These are phyloP conservation scores for Trichophyton benhamiae DNA, from an alignment of 2,329 filamentous ascomycete species.

Conservation along the genomic window DNA sequence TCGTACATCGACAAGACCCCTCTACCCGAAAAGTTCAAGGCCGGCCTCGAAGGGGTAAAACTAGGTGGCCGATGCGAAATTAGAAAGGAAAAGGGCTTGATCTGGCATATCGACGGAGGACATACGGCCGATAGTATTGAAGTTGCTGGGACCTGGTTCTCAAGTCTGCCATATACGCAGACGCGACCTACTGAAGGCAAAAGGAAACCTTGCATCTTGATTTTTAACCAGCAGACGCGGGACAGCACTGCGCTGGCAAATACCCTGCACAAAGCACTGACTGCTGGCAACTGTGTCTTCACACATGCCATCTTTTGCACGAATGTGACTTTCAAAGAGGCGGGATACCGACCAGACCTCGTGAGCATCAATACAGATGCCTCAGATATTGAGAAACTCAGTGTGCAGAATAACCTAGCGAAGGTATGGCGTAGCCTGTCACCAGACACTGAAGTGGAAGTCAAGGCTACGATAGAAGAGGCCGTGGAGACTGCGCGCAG, in stretches of 20 bases:
- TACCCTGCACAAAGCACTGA: constrained; percentile 48
- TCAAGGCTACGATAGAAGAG: constrained; percentile 55
- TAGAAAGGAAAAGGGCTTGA: constrained; percentile 44
- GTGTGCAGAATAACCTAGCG: constrained; percentile 57
- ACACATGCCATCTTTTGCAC: constrained; percentile 68
- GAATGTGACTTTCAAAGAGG: constrained; percentile 54
- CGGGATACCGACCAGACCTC: constrained; percentile 52
- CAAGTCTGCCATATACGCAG: constrained; percentile 34
- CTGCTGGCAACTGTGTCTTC: constrained; percentile 41
- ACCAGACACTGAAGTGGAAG: constrained; percentile 41
- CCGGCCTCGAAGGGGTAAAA: constrained; percentile 53
- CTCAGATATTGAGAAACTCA: constrained; percentile 45
- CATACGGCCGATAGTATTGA: constrained; percentile 77
- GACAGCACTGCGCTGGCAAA: constrained; percentile 56
- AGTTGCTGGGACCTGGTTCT: constrained; percentile 67
- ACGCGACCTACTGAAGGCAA: constrained; percentile 17
- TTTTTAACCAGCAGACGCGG: constrained; percentile 90
- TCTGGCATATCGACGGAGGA: constrained; percentile 77
- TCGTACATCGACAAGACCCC: constrained; percentile 27
- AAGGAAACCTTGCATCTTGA: constrained; percentile 46
- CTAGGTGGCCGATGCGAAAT: constrained; percentile 70
- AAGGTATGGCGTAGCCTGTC: constrained; percentile 47
- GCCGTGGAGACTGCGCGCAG: constrained; percentile 48
- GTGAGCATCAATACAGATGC: constrained; percentile 50
- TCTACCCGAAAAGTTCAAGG: constrained; percentile 50